Conservation (phyloP, 1,139 yeast species). For the Suhomyces bokatorum region DNA sequence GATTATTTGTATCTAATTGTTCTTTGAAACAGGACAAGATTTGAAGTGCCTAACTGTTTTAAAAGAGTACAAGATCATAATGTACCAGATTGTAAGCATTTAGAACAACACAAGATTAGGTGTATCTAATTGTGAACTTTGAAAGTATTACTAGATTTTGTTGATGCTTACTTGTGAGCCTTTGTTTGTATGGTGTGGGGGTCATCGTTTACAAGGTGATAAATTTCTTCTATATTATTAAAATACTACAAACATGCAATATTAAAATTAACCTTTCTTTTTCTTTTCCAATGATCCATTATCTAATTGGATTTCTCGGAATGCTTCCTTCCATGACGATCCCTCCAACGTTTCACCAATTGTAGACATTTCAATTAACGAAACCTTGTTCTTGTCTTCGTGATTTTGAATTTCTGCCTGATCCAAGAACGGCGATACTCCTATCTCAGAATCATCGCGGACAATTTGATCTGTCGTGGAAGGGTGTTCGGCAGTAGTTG, state of each 20-base stretch:
- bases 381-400: conserved; percentile 15
- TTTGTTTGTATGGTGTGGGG: too few relatives aligned
- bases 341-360: conserved; percentile 29
- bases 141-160: too few relatives aligned
- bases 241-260: background rate
- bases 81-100: too few relatives aligned
- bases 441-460: conserved; percentile 10
- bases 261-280: background rate
- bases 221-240: background rate
- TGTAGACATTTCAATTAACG: conserved; percentile 25
- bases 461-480: conserved; percentile 3
- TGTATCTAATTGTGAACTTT: too few relatives aligned
- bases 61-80: too few relatives aligned
- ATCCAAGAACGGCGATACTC: conserved; percentile 14
- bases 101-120: too few relatives aligned
- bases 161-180: too few relatives aligned
- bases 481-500: conserved; percentile 6
- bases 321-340: conserved; percentile 32
- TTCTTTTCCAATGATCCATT: background rate
- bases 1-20: too few relatives aligned
- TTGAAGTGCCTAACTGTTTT: too few relatives aligned
- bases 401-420: conserved; percentile 4
- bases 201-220: too few relatives aligned
- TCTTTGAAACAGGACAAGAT: too few relatives aligned
- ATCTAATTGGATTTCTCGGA: conserved; percentile 20